Conservation (phyloP, 768 basidiomycete species). For the Panaeolus papilionaceus region DNA sequence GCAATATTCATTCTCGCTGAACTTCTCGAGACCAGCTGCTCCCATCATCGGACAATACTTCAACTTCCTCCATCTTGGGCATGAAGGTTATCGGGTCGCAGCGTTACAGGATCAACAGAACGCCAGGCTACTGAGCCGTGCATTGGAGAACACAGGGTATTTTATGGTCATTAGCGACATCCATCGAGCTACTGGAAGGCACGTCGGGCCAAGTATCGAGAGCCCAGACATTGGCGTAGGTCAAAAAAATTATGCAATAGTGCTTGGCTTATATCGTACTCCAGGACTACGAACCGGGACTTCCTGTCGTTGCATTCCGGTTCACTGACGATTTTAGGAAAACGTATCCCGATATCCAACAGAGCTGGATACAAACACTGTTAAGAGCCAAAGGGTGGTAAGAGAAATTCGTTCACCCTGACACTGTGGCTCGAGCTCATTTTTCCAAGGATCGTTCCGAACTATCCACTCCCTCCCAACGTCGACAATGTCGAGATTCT, state of each 20-base stretch:
- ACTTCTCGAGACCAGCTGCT: constrained; percentile 65
- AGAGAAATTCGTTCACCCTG: constrained; percentile 18
- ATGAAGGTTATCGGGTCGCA: constrained; percentile 56
- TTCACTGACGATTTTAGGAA: constrained; percentile 64
- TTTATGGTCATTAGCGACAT: constrained; percentile 60
- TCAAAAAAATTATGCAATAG: constrained; percentile 15
- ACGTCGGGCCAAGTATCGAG: constrained; percentile 41
- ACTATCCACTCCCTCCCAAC: constrained; percentile 59
- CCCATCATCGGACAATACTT: constrained; percentile 69
- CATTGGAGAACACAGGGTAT: constrained; percentile 61
- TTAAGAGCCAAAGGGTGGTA: constrained; percentile 60
- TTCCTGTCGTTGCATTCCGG: constrained; percentile 72
- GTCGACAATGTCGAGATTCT: constrained; percentile 63
- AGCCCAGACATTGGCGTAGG: constrained; percentile 64
- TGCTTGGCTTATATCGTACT: constrained; percentile 21
- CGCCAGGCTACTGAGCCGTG: constrained; percentile 65
- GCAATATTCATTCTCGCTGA: constrained; percentile 79
- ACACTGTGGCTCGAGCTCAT: neutral
- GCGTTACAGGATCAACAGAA: constrained; percentile 60
- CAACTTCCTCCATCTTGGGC: constrained; percentile 65
- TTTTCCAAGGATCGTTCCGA: constrained; percentile 51
- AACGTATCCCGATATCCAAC: constrained; percentile 61
- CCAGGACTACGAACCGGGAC: constrained; percentile 57
- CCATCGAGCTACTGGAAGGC: constrained; percentile 46
- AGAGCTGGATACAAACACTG: constrained; percentile 61